Percentiles rank a stretch among this genome's conserved stretches.
phyloP scores from a whole-genome alignment of 139 green algal species.

The Auxenochlorella protothecoides region DNA sequence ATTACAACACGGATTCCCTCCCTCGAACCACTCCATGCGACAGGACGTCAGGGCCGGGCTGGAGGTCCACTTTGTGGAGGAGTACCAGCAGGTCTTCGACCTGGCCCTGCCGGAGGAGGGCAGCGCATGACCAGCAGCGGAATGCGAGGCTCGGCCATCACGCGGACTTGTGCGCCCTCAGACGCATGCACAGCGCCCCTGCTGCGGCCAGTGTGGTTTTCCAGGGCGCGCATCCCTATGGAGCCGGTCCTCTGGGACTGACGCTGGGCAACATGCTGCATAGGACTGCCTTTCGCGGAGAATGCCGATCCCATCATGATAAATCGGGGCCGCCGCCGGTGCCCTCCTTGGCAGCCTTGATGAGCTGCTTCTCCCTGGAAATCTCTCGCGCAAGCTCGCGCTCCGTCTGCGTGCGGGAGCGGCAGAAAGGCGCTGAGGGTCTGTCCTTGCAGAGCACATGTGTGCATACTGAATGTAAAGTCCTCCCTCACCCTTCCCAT shows the following conservation, averaged over 20 bases:
- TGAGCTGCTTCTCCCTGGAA: too few relatives aligned
- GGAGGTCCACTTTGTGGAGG: constrained; percentile 69
- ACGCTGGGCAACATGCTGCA: not conserved
- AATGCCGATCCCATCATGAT: too few relatives aligned
- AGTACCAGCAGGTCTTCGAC: constrained; percentile 76
- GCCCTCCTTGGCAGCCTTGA: too few relatives aligned
- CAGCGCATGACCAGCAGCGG: not conserved
- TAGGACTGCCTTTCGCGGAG: not conserved
- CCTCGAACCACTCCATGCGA: not conserved
- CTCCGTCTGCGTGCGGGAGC: too few relatives aligned
- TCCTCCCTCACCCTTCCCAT: too few relatives aligned
- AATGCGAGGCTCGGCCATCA: not conserved
- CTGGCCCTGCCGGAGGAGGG: constrained; percentile 50
- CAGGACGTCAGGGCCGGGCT: constrained; percentile 75
- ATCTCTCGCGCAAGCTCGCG: too few relatives aligned
- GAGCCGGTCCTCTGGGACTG: too few relatives aligned
- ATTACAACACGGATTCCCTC: not conserved
- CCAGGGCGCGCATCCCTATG: not conserved
- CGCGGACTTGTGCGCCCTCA: not conserved
- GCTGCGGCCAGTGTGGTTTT: not conserved
- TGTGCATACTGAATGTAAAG: too few relatives aligned
- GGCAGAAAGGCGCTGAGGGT: too few relatives aligned
- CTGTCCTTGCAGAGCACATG: too few relatives aligned
- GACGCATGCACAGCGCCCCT: not conserved
- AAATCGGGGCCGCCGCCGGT: too few relatives aligned